A percentile compares a stretch with the other conserved stretches of the same genome.
phyloP scores from a whole-genome alignment of 2,329 filamentous ascomycete genomes.

The Sclerotinia spermophila region DNA sequence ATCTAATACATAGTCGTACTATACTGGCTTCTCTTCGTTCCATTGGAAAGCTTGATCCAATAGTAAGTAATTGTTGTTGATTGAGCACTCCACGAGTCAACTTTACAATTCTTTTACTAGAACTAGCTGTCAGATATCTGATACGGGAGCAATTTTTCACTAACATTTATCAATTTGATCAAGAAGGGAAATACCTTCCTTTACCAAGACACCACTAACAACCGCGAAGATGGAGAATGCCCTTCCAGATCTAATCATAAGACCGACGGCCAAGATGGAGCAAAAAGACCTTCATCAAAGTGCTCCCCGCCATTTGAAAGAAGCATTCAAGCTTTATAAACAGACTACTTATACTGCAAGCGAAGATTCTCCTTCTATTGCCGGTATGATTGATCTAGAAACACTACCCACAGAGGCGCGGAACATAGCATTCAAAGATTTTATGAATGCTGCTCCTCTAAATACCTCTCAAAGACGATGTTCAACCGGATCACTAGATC shows the following conservation, averaged over 20 bases:
- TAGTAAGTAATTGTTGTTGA: not conserved
- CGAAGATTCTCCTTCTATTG: not conserved
- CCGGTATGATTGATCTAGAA: not conserved
- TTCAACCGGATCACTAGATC: not conserved
- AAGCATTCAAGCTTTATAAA: slow-evolving; percentile 65
- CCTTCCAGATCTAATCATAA: not conserved
- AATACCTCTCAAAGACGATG: not conserved
- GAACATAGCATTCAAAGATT: not conserved
- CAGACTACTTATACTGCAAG: slow-evolving; percentile 19
- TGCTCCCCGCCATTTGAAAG: slow-evolving; percentile 66
- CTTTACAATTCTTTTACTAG: not conserved
- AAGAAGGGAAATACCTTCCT: not conserved
- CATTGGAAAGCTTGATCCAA: not conserved
- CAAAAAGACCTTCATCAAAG: slow-evolving; percentile 71
- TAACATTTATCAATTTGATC: not conserved
- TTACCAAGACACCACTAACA: not conserved
- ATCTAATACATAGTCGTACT: not conserved
- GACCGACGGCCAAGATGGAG: slow-evolving; percentile 6
- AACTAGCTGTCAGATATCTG: not conserved
- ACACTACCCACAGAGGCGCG: not conserved
- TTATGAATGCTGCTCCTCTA: not conserved
- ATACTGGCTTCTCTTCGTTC: not conserved
- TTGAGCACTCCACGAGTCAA: not conserved
- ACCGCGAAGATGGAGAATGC: not conserved
- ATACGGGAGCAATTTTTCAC: not conserved